Percentiles rank a stretch among this genome's conserved stretches.
phyloP scores from a whole-genome alignment of 2,329 filamentous ascomycete species.

The Dryadomyces sulphureus region DNA sequence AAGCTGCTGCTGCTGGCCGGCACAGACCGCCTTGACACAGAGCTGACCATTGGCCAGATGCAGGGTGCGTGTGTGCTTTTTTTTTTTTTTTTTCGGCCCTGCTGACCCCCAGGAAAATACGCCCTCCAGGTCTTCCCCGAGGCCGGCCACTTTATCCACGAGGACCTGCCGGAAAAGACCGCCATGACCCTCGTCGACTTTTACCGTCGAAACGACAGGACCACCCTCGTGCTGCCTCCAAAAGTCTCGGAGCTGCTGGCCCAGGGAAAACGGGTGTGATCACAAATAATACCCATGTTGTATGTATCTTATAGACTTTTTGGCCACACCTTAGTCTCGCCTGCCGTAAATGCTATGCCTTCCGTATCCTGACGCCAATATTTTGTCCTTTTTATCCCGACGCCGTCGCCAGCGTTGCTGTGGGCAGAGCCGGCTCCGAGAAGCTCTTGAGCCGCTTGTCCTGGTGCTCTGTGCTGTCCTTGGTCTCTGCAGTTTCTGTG shows the following conservation, averaged over 20 bases:
- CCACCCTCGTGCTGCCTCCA: conserved; percentile 69
- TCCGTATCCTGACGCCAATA: background rate
- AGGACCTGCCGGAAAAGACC: conserved; percentile 84
- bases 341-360: conserved; percentile 1
- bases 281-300: background rate
- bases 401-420: background rate
- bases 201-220: conserved; percentile 79
- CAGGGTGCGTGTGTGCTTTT: conserved; percentile 44
- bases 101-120: conserved; percentile 55
- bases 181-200: conserved; percentile 80
- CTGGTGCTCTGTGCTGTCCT: background rate
- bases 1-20: conserved; percentile 78
- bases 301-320: background rate
- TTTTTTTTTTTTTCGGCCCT: background rate
- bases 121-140: conserved; percentile 89
- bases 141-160: conserved; percentile 92
- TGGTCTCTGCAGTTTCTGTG: background rate
- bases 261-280: conserved; percentile 44
- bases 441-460: background rate
- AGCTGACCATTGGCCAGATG: conserved; percentile 93
- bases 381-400: background rate
- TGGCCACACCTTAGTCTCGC: background rate
- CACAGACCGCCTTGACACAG: conserved; percentile 79
- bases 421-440: background rate
- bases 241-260: conserved; percentile 68